Conservation (phyloP, 495 filamentous ascomycete genomes). For the Trichoderma virens region DNA sequence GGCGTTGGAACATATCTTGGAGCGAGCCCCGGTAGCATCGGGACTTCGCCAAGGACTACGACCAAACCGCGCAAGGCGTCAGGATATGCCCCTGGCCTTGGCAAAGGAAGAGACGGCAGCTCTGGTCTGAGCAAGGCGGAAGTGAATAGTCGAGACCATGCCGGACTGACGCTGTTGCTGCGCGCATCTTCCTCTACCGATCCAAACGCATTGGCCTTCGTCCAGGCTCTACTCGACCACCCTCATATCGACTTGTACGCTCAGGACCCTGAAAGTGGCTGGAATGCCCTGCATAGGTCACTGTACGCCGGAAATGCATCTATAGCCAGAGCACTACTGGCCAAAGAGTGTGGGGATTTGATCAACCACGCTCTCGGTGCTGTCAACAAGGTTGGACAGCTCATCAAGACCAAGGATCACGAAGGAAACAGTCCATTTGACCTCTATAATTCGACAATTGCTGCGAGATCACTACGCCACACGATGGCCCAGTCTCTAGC, state of each 20-base stretch:
- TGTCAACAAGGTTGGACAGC: conserved; percentile 42
- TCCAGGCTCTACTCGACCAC: conserved; percentile 66
- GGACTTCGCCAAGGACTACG: conserved; percentile 38
- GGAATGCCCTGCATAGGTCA: conserved; percentile 89
- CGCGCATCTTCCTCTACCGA: conserved; percentile 70
- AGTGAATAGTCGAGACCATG: conserved; percentile 71
- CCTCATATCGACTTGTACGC: conserved; percentile 77
- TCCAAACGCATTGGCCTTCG: conserved; percentile 60
- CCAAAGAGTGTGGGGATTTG: conserved; percentile 62
- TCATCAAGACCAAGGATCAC: conserved; percentile 92
- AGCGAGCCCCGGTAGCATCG: conserved; percentile 20
- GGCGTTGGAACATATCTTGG: conserved; percentile 20
- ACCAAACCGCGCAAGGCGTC: conserved; percentile 39
- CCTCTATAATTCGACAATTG: conserved; percentile 76
- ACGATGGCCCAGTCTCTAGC: conserved; percentile 17
- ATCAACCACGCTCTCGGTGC: conserved; percentile 42
- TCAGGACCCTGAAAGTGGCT: conserved; percentile 87
- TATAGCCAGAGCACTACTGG: conserved; percentile 71
- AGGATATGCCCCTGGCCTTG: conserved; percentile 23
- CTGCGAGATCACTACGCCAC: conserved; percentile 40
- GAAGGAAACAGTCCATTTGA: conserved; percentile 94
- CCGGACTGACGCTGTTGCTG: conserved; percentile 76
- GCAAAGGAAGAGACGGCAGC: conserved; percentile 21
- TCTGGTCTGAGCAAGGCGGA: conserved; percentile 57
- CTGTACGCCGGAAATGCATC: conserved; percentile 89